These are phyloP conservation scores for Blastobotrys buckinghamii DNA, from an alignment of 1,139 yeast genomes.

Conservation along the genomic window DNA sequence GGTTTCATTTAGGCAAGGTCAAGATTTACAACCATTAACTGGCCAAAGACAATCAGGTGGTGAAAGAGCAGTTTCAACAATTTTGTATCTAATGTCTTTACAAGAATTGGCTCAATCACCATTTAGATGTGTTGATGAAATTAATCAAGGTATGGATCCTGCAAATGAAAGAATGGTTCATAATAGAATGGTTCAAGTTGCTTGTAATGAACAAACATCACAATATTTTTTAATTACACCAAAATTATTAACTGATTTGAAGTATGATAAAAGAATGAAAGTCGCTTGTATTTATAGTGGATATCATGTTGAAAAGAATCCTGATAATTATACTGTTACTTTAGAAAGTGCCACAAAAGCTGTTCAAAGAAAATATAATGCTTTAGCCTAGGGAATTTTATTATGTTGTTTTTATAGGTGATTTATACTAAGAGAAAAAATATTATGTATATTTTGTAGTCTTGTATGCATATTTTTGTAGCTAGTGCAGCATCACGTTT, in stretches of 20 bases:
- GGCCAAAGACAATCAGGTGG: slow-evolving; percentile 96
- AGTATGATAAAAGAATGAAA: slow-evolving; percentile 76
- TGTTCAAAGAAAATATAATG: not conserved
- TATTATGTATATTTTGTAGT: too few relatives aligned
- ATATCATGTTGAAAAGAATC: slow-evolving; percentile 21
- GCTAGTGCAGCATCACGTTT: too few relatives aligned
- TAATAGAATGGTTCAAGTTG: slow-evolving; percentile 75
- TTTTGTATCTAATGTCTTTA: slow-evolving; percentile 80
- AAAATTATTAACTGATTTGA: slow-evolving; percentile 70
- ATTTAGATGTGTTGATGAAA: slow-evolving; percentile 93
- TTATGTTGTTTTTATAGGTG: too few relatives aligned
- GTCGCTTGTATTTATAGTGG: slow-evolving; percentile 85
- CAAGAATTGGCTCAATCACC: slow-evolving; percentile 92
- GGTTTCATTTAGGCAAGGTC: slow-evolving; percentile 78
- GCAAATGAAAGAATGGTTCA: slow-evolving; percentile 86
- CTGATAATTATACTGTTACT: not conserved
- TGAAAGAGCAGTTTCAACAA: slow-evolving; percentile 93
- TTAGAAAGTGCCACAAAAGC: not conserved
- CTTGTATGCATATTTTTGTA: too few relatives aligned
- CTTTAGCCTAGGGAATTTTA: too few relatives aligned
- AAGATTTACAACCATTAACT: slow-evolving; percentile 64
- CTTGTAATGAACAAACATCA: slow-evolving; percentile 54
- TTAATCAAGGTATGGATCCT: slow-evolving; percentile 98
- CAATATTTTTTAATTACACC: slow-evolving; percentile 95
- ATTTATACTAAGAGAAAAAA: too few relatives aligned